Evolutionary conservation across 1,139 yeast species (phyloP).

Genomic region (Sugiyamaella neomexicana): DNA sequence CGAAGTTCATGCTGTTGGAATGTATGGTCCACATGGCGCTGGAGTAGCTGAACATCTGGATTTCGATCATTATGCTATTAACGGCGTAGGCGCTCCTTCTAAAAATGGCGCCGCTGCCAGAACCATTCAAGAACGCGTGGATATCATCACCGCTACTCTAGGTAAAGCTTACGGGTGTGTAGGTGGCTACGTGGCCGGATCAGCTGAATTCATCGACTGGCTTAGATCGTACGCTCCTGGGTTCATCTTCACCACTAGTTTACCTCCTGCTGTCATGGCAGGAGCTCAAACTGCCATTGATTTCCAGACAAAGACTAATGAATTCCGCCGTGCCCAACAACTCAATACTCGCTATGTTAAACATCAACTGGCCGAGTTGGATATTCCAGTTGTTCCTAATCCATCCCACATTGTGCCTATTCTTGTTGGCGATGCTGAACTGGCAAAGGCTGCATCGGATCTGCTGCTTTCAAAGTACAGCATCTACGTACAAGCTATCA

Average conservation of each 20-base stretch:
- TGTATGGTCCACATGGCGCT: slow-evolving; percentile 99
- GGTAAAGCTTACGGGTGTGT: slow-evolving; percentile 97
- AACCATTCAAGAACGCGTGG: slow-evolving; percentile 85
- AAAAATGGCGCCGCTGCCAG: slow-evolving; percentile 35
- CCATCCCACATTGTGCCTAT: slow-evolving; percentile 98
- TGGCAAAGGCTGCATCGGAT: slow-evolving; percentile 90
- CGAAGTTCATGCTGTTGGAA: slow-evolving; percentile 98
- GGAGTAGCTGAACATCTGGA: slow-evolving; percentile 98
- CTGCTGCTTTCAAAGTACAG: slow-evolving; percentile 76
- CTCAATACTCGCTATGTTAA: slow-evolving; percentile 83
- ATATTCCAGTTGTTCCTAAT: slow-evolving; percentile 94
- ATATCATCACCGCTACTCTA: slow-evolving; percentile 94
- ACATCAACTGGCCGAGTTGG: slow-evolving; percentile 61
- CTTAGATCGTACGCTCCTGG: slow-evolving; percentile 96
- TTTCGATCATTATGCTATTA: slow-evolving; percentile 65
- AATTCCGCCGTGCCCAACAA: slow-evolving; percentile 83
- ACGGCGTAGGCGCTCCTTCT: slow-evolving; percentile 11
- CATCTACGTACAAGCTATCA: slow-evolving; percentile 96
- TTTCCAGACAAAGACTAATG: slow-evolving; percentile 74
- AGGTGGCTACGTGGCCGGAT: slow-evolving; percentile 97
- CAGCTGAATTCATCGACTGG: slow-evolving; percentile 84
- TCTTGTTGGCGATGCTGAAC: slow-evolving; percentile 88
- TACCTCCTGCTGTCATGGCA: slow-evolving; percentile 98
- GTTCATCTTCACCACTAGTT: slow-evolving; percentile 90
- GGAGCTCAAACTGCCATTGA: slow-evolving; percentile 88